A percentile compares a stretch with the other conserved stretches of the same genome.
phyloP scores from a whole-genome alignment of 2,329 filamentous ascomycete genomes.

The Aspergillus novoparasiticus region DNA sequence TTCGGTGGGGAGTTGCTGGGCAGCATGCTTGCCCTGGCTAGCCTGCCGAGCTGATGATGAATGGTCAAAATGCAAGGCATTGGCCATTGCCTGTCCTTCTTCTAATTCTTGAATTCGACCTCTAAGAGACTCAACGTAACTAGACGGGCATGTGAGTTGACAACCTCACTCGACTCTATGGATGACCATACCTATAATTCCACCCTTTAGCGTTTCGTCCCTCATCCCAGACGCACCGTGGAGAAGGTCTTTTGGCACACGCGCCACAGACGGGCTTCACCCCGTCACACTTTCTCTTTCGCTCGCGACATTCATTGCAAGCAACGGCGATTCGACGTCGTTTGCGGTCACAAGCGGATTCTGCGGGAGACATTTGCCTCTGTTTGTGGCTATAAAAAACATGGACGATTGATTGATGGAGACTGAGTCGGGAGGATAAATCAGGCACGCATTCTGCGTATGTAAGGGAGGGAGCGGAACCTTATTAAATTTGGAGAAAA shows the following conservation, averaged over 20 bases:
- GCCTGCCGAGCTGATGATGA: no score
- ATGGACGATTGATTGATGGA: no score
- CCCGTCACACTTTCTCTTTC: conserved; percentile 1
- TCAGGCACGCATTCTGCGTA: no score
- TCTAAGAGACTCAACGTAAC: neutral
- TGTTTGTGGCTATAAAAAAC: no score
- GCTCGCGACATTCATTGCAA: conserved; percentile 5
- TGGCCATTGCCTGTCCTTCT: neutral
- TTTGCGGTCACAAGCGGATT: neutral
- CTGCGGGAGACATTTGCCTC: neutral
- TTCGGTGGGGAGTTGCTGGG: no score
- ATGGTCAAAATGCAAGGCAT: no score
- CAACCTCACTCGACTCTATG: neutral
- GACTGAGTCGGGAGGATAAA: no score
- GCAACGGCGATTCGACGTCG: conserved; percentile 4
- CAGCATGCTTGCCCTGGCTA: no score
- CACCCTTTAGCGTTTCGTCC: neutral
- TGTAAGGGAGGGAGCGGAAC: no score
- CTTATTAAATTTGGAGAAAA: no score
- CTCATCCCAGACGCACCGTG: neutral
- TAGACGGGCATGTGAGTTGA: neutral
- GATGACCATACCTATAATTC: neutral
- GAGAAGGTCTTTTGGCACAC: neutral
- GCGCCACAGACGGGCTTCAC: neutral
- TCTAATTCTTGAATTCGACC: neutral